Conservation (phyloP, 2,329 filamentous ascomycete genomes). For the Didymella pinodella region DNA sequence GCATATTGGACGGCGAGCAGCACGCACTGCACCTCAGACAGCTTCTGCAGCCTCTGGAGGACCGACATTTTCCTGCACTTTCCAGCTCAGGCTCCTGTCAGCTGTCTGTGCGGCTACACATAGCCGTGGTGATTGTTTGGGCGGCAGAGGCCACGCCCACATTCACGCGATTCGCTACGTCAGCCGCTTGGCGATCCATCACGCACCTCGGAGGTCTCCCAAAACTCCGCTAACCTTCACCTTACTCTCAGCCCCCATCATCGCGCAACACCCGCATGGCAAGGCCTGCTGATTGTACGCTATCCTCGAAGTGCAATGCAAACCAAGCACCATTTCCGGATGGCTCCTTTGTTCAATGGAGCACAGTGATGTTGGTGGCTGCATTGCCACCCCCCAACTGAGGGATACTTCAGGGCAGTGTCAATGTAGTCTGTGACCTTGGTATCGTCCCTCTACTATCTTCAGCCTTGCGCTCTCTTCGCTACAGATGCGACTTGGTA, state of each 20-base stretch:
- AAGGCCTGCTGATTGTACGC: constrained; percentile 1
- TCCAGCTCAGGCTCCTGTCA: constrained; percentile 6
- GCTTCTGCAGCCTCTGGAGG: constrained; percentile 43
- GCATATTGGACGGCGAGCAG: constrained; percentile 77
- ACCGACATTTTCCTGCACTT: constrained; percentile 32
- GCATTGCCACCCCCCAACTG: not conserved
- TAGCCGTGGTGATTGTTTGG: constrained; percentile 13
- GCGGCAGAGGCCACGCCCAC: constrained; percentile 16
- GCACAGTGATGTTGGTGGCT: not conserved
- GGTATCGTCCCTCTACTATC: not conserved
- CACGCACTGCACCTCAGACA: constrained; percentile 73
- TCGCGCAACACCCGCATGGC: not conserved
- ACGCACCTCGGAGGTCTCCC: constrained; percentile 10
- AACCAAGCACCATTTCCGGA: not conserved
- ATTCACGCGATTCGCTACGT: constrained; percentile 20
- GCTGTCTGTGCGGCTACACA: constrained; percentile 13
- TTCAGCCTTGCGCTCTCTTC: not conserved
- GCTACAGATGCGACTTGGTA: not conserved
- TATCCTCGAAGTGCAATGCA: not conserved
- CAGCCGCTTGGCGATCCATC: constrained; percentile 18
- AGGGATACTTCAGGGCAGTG: not conserved
- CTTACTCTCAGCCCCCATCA: constrained; percentile 18
- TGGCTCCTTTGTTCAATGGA: not conserved
- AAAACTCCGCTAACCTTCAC: constrained; percentile 9
- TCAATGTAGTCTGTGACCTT: constrained; percentile 1